phyloP scores from a whole-genome alignment of 805 yeast species.

The Kazachstania psychrophila region DNA sequence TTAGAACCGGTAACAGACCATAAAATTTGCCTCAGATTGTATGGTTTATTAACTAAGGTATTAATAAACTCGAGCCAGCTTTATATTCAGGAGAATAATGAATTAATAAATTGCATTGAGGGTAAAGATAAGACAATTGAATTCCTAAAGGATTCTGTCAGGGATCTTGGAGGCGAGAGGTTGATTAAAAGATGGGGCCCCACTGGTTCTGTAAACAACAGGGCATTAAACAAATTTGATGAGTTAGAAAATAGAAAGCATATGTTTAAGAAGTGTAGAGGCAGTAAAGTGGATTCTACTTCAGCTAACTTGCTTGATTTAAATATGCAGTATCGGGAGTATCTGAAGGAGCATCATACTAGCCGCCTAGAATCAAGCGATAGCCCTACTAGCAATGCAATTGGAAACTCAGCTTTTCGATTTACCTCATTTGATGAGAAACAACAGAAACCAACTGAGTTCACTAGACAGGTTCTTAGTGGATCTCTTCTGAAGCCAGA shows the following conservation, averaged over 20 bases:
- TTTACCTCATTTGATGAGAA: too few relatives aligned
- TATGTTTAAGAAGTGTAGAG: not conserved
- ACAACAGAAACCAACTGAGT: too few relatives aligned
- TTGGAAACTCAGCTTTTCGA: too few relatives aligned
- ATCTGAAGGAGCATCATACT: too few relatives aligned
- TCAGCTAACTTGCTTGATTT: too few relatives aligned
- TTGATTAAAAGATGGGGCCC: constrained; percentile 30
- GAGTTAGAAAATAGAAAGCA: not conserved
- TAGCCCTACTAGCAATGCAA: too few relatives aligned
- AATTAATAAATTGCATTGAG: constrained; percentile 14
- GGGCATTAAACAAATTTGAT: constrained; percentile 14
- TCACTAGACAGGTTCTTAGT: too few relatives aligned
- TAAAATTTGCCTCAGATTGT: not conserved
- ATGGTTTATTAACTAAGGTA: constrained; percentile 2
- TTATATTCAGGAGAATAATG: constrained; percentile 3
- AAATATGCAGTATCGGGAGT: too few relatives aligned
- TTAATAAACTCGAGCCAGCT: not conserved
- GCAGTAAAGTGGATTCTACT: too few relatives aligned
- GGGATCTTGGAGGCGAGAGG: constrained; percentile 17
- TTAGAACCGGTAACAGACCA: not conserved
- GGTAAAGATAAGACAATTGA: constrained; percentile 29
- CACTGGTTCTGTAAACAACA: constrained; percentile 22
- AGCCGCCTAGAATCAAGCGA: too few relatives aligned
- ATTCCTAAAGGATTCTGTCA: constrained; percentile 23
- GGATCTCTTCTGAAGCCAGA: too few relatives aligned